Evolutionary conservation across 768 basidiomycete species (phyloP).

Genomic region (Suillus cothurnatus): DNA sequence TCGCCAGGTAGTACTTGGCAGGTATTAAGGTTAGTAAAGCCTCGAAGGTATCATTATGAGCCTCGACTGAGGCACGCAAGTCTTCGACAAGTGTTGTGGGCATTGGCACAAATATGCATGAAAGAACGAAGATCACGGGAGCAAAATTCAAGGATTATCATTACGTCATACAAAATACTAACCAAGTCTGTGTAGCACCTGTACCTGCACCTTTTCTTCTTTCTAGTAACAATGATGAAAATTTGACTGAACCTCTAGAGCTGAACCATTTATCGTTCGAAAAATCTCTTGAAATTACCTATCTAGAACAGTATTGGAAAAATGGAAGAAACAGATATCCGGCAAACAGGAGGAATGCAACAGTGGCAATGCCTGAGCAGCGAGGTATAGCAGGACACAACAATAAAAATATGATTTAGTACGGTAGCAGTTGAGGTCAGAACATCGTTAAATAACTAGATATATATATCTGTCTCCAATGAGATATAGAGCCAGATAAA

Average conservation of each 20-base stretch:
- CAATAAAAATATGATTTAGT: background rate
- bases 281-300: background rate
- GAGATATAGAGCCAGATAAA: background rate
- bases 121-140: background rate
- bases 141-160: background rate
- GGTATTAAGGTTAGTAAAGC: slow-evolving; percentile 84
- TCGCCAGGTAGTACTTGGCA: slow-evolving; percentile 76
- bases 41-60: slow-evolving; percentile 78
- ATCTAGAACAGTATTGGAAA: background rate
- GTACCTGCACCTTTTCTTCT: background rate
- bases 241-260: background rate
- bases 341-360: background rate
- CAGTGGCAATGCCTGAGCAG: background rate
- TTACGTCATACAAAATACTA: slow-evolving; percentile 3
- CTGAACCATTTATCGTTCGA: no score
- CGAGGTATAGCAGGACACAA: background rate
- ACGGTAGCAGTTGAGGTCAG: background rate
- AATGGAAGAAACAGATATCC: background rate
- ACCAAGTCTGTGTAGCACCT: no score
- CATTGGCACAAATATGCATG: slow-evolving; percentile 34
- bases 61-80: slow-evolving; percentile 68
- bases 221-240: no score
- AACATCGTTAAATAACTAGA: background rate
- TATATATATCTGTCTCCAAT: background rate
- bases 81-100: slow-evolving; percentile 44